Evolutionary conservation across 495 filamentous ascomycete genomes (phyloP).

Genomic region (Penicillium silybi): DNA sequence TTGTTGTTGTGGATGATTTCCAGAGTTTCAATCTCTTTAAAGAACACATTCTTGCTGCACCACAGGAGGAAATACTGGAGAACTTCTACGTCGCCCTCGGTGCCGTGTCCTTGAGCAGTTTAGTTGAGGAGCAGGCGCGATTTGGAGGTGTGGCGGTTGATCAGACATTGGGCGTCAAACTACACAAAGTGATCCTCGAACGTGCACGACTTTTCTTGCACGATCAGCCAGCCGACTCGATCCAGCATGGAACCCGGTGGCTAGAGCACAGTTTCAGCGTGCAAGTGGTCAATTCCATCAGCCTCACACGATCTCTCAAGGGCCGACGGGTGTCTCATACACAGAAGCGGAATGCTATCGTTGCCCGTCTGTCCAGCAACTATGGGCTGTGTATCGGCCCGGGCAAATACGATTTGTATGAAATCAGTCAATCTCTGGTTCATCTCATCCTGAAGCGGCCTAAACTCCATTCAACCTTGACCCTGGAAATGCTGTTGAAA

Average conservation of each 20-base stretch:
- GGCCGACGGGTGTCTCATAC: constrained; percentile 61
- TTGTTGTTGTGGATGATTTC: constrained; percentile 83
- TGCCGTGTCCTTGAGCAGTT: constrained; percentile 36
- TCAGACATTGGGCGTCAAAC: constrained; percentile 49
- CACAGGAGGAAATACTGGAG: constrained; percentile 83
- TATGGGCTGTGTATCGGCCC: constrained; percentile 58
- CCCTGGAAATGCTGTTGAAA: constrained; percentile 82
- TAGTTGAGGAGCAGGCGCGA: constrained; percentile 45
- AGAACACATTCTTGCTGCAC: constrained; percentile 72
- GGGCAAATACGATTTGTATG: constrained; percentile 69
- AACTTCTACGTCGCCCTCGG: constrained; percentile 66
- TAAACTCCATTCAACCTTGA: constrained; percentile 76
- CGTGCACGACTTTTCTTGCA: constrained; percentile 84
- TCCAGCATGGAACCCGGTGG: constrained; percentile 84
- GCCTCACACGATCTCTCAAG: constrained; percentile 67
- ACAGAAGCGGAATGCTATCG: constrained; percentile 66
- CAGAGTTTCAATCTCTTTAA: constrained; percentile 82
- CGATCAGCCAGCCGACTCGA: constrained; percentile 59
- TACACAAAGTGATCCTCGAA: constrained; percentile 78
- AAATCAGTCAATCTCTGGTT: constrained; percentile 82
- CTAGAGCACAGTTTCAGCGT: constrained; percentile 80
- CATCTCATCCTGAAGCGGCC: constrained; percentile 75
- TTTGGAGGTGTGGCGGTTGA: constrained; percentile 50
- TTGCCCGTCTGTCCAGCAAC: constrained; percentile 45
- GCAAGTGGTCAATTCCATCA: constrained; percentile 68